These are phyloP conservation scores for Gossypium arboreum DNA, from an alignment of 345 rosid genomes.

Conservation along the genomic window DNA sequence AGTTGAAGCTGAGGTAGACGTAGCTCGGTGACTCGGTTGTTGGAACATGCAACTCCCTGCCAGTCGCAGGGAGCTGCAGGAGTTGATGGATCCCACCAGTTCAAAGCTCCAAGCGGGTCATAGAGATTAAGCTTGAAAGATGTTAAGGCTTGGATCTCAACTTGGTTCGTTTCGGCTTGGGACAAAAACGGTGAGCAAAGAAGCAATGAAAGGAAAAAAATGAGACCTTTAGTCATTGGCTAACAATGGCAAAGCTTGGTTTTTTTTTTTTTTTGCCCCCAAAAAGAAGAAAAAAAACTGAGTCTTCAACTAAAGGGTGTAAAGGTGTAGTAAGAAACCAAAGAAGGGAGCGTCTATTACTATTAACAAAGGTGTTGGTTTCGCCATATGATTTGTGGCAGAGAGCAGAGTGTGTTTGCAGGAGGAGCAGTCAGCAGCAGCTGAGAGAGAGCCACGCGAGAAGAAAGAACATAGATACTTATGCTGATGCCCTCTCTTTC, in stretches of 20 bases:
- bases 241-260: background rate
- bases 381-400: constrained; percentile 11
- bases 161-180: constrained; percentile 17
- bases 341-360: background rate
- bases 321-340: background rate
- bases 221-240: constrained; percentile 10
- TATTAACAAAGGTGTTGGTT: background rate
- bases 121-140: constrained; percentile 64
- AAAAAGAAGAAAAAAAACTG: background rate
- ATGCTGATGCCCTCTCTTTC: background rate
- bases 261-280: background rate
- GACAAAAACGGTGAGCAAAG: constrained; percentile 23
- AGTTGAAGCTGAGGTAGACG: constrained; percentile 77
- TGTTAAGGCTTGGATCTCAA: constrained; percentile 69
- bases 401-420: background rate
- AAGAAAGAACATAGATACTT: background rate
- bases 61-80: constrained; percentile 89
- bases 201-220: constrained; percentile 1
- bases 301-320: background rate
- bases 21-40: constrained; percentile 59
- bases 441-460: background rate
- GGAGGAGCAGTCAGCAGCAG: background rate
- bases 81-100: constrained; percentile 71
- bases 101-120: constrained; percentile 71
- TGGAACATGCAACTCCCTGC: constrained; percentile 66